Evolutionary conservation across 345 rosid genomes (phyloP).

Genomic region (Arabis hirsuta): DNA sequence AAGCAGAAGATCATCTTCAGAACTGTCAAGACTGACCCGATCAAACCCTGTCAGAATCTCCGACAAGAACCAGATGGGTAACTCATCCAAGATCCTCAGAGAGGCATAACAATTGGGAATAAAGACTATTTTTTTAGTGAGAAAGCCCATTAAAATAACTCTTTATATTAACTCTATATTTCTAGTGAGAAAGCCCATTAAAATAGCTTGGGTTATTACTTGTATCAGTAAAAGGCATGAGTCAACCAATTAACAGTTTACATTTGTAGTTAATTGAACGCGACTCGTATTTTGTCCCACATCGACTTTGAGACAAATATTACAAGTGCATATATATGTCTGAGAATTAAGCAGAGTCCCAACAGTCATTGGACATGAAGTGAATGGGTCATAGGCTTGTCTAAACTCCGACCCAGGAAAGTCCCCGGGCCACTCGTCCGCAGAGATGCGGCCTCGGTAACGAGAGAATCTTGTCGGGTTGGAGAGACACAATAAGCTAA

Average conservation of each 20-base stretch:
- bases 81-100: too few species aligned
- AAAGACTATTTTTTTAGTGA: conserved; percentile 16
- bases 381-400: conserved; percentile 22
- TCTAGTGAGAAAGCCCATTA: not conserved
- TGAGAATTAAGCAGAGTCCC: fast-evolving
- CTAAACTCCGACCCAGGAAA: conserved; percentile 31
- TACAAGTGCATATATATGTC: not conserved
- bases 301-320: not conserved
- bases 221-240: too few species aligned
- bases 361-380: conserved; percentile 24
- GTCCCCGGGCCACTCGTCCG: conserved; percentile 36
- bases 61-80: too few species aligned
- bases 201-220: conserved; percentile 1
- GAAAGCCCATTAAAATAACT: not conserved
- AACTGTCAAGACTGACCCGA: too few species aligned
- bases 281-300: conserved; percentile 1
- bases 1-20: too few species aligned
- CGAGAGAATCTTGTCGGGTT: conserved; percentile 23
- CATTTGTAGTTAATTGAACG: too few species aligned
- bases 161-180: conserved; percentile 32
- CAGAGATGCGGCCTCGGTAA: conserved; percentile 41
- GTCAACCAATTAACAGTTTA: too few species aligned
- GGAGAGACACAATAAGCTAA: conserved; percentile 8
- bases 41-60: too few species aligned
- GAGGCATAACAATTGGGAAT: too few species aligned